A percentile compares a stretch with the other conserved stretches of the same genome.
Evolutionary conservation across 1,284 basidiomycete species (phyloP).

Genomic region (Trametes pubescens): DNA sequence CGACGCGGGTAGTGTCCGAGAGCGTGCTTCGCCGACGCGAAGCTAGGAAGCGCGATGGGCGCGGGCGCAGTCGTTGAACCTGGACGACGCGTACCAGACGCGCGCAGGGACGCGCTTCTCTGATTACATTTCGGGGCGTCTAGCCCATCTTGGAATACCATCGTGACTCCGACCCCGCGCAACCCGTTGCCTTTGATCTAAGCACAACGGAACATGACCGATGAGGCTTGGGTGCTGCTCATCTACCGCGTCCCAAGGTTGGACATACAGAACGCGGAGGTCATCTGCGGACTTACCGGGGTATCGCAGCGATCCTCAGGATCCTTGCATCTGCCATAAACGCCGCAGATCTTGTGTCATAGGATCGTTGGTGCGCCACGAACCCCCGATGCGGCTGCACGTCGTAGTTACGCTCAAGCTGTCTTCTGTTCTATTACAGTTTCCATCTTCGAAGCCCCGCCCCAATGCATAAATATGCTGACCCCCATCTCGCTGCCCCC

Average conservation of each 20-base stretch:
- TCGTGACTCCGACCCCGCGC: neutral
- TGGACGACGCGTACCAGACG: neutral
- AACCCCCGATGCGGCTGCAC: neutral
- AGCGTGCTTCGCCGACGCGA: neutral
- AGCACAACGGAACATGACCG: too few species aligned
- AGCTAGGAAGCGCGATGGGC: neutral
- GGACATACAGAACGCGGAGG: neutral
- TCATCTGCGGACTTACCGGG: constrained; percentile 1
- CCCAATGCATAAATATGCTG: constrained; percentile 12
- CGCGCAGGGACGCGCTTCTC: constrained; percentile 5
- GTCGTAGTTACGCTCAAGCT: constrained; percentile 2
- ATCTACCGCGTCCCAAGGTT: neutral
- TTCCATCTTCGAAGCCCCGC: neutral
- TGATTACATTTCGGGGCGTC: neutral
- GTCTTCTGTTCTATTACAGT: neutral
- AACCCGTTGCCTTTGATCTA: neutral
- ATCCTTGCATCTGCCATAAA: neutral
- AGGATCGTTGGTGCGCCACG: neutral
- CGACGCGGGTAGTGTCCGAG: neutral
- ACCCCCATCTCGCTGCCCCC: neutral
- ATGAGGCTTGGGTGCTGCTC: neutral
- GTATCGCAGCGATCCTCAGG: neutral
- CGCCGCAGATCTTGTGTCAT: constrained; percentile 4
- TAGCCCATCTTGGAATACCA: neutral
- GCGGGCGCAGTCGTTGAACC: neutral